A percentile compares a stretch with the other conserved stretches of the same genome.
Conservation (phyloP, 2,329 filamentous ascomycete genomes). For the Nemania bipapillata region DNA sequence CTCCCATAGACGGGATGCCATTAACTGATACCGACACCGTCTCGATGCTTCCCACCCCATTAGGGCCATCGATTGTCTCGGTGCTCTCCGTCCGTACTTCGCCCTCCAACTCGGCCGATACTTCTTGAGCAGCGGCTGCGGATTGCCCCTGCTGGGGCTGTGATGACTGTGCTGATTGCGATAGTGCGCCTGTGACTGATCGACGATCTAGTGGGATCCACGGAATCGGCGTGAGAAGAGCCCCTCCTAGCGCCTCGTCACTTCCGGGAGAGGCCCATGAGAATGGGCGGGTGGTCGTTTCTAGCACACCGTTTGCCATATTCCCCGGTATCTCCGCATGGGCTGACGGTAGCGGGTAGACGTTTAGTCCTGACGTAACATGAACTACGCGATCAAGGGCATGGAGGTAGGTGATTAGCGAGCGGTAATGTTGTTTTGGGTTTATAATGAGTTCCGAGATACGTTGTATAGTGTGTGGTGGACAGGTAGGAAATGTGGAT, state of each 20-base stretch:
- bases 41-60: constrained; percentile 81
- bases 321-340: constrained; percentile 67
- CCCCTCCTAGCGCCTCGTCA: constrained; percentile 89
- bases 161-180: constrained; percentile 28
- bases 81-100: constrained; percentile 78
- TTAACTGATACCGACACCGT: constrained; percentile 82
- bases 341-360: constrained; percentile 82
- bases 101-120: constrained; percentile 60
- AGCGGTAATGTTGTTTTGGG: constrained; percentile 82
- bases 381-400: constrained; percentile 90
- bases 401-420: constrained; percentile 84
- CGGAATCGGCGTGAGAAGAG: constrained; percentile 90
- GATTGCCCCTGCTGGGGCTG: constrained; percentile 38
- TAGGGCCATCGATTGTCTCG: constrained; percentile 82
- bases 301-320: constrained; percentile 70
- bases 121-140: constrained; percentile 45
- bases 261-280: constrained; percentile 70
- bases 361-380: constrained; percentile 82
- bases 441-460: constrained; percentile 84
- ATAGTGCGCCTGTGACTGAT: constrained; percentile 38
- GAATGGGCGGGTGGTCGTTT: constrained; percentile 55
- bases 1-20: constrained; percentile 68
- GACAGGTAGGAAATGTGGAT: constrained; percentile 75
- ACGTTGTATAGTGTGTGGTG: constrained; percentile 92
- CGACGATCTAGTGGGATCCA: constrained; percentile 70